Evolutionary conservation across 805 yeast species (phyloP).

Genomic region (Cyberlindnera saturnus): DNA sequence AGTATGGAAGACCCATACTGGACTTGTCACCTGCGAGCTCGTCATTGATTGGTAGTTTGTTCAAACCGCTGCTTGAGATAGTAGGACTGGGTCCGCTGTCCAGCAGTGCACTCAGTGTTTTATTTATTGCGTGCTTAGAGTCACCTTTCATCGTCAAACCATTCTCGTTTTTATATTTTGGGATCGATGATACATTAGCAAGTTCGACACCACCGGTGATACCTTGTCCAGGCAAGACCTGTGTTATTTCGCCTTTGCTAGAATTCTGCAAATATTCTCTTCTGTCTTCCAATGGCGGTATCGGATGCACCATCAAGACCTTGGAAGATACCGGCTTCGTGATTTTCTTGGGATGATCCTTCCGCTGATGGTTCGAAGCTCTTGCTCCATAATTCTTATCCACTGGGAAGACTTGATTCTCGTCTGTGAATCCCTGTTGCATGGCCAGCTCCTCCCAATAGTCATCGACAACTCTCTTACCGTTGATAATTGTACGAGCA

Average conservation of each 20-base stretch:
- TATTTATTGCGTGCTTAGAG: constrained; percentile 9
- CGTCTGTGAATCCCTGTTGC: constrained; percentile 37
- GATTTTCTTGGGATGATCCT: neutral
- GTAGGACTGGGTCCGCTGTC: constrained; percentile 5
- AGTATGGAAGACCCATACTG: constrained; percentile 39
- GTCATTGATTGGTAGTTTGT: constrained; percentile 14
- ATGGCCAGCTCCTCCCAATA: constrained; percentile 45
- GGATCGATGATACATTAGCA: constrained; percentile 17
- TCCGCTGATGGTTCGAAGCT: constrained; percentile 3
- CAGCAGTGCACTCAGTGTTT: constrained; percentile 10
- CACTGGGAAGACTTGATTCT: constrained; percentile 36
- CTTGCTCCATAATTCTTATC: constrained; percentile 9
- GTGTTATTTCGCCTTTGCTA: constrained; percentile 17
- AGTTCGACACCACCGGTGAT: constrained; percentile 24
- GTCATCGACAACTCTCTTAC: constrained; percentile 46
- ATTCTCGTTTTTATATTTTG: constrained; percentile 18
- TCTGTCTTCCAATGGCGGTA: constrained; percentile 22
- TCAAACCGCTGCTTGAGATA: constrained; percentile 3
- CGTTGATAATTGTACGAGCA: constrained; percentile 39
- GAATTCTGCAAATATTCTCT: constrained; percentile 17
- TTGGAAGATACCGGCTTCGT: neutral
- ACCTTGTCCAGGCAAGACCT: constrained; percentile 26
- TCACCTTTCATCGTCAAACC: neutral
- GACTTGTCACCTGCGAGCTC: constrained; percentile 21
- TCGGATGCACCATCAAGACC: constrained; percentile 11